Evolutionary conservation across 306 rosid species (phyloP).

Genomic region (Cicer judaicum): DNA sequence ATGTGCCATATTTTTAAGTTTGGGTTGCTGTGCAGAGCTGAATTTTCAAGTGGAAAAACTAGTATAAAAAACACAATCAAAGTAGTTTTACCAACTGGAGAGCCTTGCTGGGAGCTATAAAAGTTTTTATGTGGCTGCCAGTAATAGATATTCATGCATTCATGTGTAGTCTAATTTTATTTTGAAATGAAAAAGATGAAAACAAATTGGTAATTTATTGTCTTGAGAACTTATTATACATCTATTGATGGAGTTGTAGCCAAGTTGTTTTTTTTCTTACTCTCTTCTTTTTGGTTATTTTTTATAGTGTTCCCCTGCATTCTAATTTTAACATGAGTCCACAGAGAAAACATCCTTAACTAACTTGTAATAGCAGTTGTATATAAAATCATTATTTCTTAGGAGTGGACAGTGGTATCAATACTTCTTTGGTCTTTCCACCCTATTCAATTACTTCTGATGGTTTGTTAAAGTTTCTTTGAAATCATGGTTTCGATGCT

Average conservation of each 20-base stretch:
- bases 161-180: constrained; percentile 35
- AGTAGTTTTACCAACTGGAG: constrained; percentile 20
- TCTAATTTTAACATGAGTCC: constrained; percentile 36
- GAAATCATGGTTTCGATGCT: constrained; percentile 2
- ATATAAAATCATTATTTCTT: constrained; percentile 47
- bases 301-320: constrained; percentile 25
- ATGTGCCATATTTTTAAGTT: constrained; percentile 39
- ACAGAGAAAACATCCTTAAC: constrained; percentile 28
- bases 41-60: constrained; percentile 28
- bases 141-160: constrained; percentile 36
- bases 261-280: constrained; percentile 4
- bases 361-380: constrained; percentile 23
- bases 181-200: constrained; percentile 1
- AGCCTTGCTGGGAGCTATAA: constrained; percentile 48
- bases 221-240: constrained; percentile 19
- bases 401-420: not conserved
- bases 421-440: too few relatives aligned
- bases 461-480: constrained; percentile 23
- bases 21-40: constrained; percentile 34
- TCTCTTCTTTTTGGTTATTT: constrained; percentile 11
- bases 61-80: constrained; percentile 26
- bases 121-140: constrained; percentile 38
- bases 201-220: constrained; percentile 4
- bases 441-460: not conserved
- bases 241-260: constrained; percentile 36